phyloP scores from a whole-genome alignment of 257 asterid genomes.

The Galeopsis tetrahit region DNA sequence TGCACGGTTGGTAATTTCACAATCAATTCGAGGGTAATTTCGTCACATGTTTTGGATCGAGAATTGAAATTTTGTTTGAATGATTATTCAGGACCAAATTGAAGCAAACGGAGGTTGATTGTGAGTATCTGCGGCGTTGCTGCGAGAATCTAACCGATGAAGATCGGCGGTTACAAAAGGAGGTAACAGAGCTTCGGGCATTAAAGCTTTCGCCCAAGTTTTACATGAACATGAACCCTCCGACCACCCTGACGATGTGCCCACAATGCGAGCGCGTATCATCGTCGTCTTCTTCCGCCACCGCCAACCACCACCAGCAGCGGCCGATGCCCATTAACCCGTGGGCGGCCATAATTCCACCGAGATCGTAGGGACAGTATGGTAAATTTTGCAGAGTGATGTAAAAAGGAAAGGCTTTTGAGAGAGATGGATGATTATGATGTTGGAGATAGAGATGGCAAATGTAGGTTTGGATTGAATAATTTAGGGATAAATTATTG shows the following conservation, averaged over 20 bases:
- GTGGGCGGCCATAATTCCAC: constrained; percentile 61
- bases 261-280: constrained; percentile 94
- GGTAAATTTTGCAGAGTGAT: constrained; percentile 24
- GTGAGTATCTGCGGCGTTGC: constrained; percentile 86
- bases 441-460: constrained; percentile 43
- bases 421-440: neutral
- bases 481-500: constrained; percentile 17
- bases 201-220: constrained; percentile 82
- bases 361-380: constrained; percentile 31
- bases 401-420: too few species aligned
- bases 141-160: constrained; percentile 90
- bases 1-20: constrained; percentile 75
- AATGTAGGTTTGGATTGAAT: constrained; percentile 29
- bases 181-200: constrained; percentile 83
- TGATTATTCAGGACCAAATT: constrained; percentile 71
- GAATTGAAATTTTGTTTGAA: too few species aligned
- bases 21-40: constrained; percentile 35
- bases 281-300: constrained; percentile 45
- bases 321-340: constrained; percentile 47
- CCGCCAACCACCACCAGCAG: constrained; percentile 42
- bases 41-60: constrained; percentile 24
- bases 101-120: constrained; percentile 97
- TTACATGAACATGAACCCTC: constrained; percentile 95
- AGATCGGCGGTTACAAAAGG: constrained; percentile 81
- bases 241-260: constrained; percentile 96